Evolutionary conservation across 78 protist species (phyloP), one percentile per base, ranked within the genome.

Genomic region (Emiliania huxleyi): DNA sequence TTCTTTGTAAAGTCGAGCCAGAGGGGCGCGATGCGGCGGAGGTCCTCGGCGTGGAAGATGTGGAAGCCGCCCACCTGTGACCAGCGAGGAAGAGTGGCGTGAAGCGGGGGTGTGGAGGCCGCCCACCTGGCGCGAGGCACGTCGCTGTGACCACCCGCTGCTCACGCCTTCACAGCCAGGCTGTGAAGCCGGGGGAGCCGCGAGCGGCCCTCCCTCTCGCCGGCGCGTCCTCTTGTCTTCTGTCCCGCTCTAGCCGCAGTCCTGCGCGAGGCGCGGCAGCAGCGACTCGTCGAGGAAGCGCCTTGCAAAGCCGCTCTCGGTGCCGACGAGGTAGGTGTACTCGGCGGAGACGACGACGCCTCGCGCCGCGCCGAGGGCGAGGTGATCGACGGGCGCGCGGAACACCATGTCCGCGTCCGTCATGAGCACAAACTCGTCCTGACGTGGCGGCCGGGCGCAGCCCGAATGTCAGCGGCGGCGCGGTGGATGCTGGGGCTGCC

Each of bases 271-370:
- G 23, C 48, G 0, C 21, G 3, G 87, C 12, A 77, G 0, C 18
- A 42, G 23, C n/a, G 0, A 0, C 21, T 21, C 0, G 35, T 0
- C 35, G 87, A 77, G 38, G 46, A 77, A 77, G 29, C 87, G 45
- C 87, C 2, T 38, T 0, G 87, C 87, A 5, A 77, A 77, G 18
- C 87, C 87, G 5, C 48, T 42, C 25, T 42, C 49, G 18, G 87
- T 77, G 23, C 87, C 87, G 21, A 77, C 87, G 48, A 77, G 87
- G 87, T 77, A 77, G n/a, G 87, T 23, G 87, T 77, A 77, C 87
- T 77, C 87, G 5, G 87, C 87, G 25, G 87, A 77, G 23, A 77
- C 48, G 38, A 77, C 87, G 15, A 11, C 29, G 49, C 87, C 87
- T 3, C 87, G 23, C 48, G 87, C 48, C 4, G 87, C 87, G 87